Base-by-base conservation (phyloP, 148 eudicot species). In the Camellia lanceoleosa region DNA sequence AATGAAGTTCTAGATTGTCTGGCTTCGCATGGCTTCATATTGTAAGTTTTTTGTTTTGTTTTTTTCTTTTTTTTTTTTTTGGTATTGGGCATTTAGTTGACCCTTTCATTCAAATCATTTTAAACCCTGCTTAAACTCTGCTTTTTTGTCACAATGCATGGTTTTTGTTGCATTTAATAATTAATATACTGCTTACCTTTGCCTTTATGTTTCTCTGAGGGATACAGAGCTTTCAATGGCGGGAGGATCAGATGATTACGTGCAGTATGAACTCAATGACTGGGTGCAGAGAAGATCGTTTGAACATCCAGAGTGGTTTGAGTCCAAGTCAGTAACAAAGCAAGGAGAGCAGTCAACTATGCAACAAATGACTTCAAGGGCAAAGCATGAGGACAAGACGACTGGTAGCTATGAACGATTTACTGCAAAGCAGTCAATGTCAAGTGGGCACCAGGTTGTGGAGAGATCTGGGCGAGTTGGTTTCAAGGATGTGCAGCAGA, bases 401-500 rank as follows among this genome's bases (percentile, higher is more conserved):
- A 46, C 55, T 46, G 73, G 73, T 44, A 16, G 73, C 73, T 70
- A 18, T 20, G 73, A 70, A 8, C 56, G 73, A 56, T 46, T 19
- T 47, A 70, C 73, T 16, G 73, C 52, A 46, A 46, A n/a, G 55
- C 20, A 70, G 73, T 44, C 0, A 2, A 30, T 70, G 73, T 70
- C 73, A 1, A 70, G 54, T 8, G 38, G 56, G 46, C 19, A 70
- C 12, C 56, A 46, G 73, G 7, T 70, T 46, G 73, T 70, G 20
- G 73, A 70, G 55, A 16, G 56, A 47, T 44, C 19, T 42, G 73
- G 73, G 23, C 13, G 73, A 44, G 73, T 70, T 70, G 73, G 56
- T 47, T 16, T 16, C 30, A 70, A 46, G 56, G 55, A 70, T 19
- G 56, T 44, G 55, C 12, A 44, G 12, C 73, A 46, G 55, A 18